Conservation (phyloP, 2,329 filamentous ascomycete genomes). For the Aspergillus oerlinghausenensis region DNA sequence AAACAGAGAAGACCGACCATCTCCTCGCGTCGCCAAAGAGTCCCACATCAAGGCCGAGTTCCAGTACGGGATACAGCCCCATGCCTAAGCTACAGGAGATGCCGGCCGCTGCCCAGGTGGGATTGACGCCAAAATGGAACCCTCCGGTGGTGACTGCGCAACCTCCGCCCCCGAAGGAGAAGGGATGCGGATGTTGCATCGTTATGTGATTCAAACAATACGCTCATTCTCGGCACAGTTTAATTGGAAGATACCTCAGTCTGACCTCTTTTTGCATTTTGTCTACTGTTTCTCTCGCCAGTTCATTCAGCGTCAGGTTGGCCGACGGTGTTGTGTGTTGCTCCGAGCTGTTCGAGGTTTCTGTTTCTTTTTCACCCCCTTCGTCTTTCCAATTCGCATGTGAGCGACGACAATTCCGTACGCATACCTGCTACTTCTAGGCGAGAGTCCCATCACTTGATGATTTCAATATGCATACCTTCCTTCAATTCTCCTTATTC, state of each 20-base stretch:
- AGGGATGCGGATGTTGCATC: slow-evolving; percentile 66
- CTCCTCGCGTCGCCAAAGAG: slow-evolving; percentile 27
- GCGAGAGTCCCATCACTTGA: slow-evolving; percentile 1
- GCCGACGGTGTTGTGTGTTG: neutral
- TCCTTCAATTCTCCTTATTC: slow-evolving; percentile 75
- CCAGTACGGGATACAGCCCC: slow-evolving; percentile 46
- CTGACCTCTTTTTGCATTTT: neutral
- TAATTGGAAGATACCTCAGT: neutral
- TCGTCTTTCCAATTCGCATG: neutral
- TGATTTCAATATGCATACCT: slow-evolving; percentile 67
- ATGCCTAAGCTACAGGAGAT: slow-evolving; percentile 45
- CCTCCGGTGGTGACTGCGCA: slow-evolving; percentile 49
- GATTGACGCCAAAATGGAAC: slow-evolving; percentile 35
- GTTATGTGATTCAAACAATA: slow-evolving; percentile 60
- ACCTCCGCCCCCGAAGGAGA: slow-evolving; percentile 46
- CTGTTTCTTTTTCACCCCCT: neutral
- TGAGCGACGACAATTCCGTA: neutral
- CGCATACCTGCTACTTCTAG: neutral
- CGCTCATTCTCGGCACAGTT: neutral
- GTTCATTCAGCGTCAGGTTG: slow-evolving; percentile 17
- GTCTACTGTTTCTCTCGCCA: slow-evolving; percentile 1
- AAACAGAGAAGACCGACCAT: slow-evolving; percentile 10
- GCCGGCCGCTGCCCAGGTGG: slow-evolving; percentile 22
- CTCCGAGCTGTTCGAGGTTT: neutral
- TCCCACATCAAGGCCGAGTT: slow-evolving; percentile 35